Conservation (phyloP, 2,329 filamentous ascomycete genomes). For the Lachnellula suecica region DNA sequence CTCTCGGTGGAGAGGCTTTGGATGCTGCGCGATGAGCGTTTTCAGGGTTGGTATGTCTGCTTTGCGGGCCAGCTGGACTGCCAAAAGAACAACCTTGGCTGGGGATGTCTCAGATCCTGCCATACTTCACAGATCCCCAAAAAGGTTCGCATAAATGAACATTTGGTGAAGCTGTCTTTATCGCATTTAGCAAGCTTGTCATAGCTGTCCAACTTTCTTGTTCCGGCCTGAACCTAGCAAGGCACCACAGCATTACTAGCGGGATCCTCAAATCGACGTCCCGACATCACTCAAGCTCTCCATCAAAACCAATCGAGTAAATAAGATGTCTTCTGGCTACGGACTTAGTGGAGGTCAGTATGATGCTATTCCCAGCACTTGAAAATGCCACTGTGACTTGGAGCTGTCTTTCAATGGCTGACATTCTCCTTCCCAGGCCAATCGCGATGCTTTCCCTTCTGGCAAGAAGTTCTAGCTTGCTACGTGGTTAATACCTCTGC, state of each 20-base stretch:
- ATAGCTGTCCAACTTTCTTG: conserved; percentile 16
- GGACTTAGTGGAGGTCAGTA: conserved; percentile 75
- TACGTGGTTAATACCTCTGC: conserved; percentile 90
- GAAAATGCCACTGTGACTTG: background rate
- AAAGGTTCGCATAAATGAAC: conserved; percentile 6
- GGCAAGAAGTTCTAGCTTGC: conserved; percentile 98
- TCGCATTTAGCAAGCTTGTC: conserved; percentile 3
- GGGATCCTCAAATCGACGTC: conserved; percentile 17
- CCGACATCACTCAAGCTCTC: conserved; percentile 12
- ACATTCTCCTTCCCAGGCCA: conserved; percentile 22
- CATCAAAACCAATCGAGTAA: conserved; percentile 20
- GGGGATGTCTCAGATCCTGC: conserved; percentile 50
- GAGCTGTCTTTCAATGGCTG: conserved; percentile 21
- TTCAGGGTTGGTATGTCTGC: conserved; percentile 64
- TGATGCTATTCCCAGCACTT: background rate
- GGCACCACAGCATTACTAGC: conserved; percentile 21
- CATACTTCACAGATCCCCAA: conserved; percentile 25
- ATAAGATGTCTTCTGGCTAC: conserved; percentile 75
- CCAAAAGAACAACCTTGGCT: conserved; percentile 70
- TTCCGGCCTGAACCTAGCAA: conserved; percentile 6
- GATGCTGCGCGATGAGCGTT: conserved; percentile 55
- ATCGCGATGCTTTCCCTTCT: conserved; percentile 94
- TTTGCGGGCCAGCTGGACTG: conserved; percentile 66
- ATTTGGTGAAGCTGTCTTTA: conserved; percentile 5
- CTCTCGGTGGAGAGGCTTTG: conserved; percentile 59